Evolutionary conservation across 78 protist species (phyloP).

Genomic region (Dictyostelium capitatum): DNA sequence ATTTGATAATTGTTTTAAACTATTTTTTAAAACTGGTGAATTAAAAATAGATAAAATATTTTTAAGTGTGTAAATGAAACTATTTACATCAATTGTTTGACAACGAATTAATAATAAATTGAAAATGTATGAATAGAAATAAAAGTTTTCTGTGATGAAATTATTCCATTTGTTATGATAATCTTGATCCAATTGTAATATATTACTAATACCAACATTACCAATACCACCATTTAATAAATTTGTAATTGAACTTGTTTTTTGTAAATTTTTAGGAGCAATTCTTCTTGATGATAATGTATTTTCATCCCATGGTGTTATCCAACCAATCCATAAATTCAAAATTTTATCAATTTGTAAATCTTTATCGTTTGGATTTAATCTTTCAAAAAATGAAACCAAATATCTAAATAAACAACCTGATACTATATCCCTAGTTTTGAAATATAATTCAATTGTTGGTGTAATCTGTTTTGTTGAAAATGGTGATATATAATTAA

Average conservation of each 20-base stretch:
- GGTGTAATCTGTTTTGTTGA: not conserved
- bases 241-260: not conserved
- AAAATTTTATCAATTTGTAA: constrained; percentile 34
- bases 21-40: constrained; percentile 5
- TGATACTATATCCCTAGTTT: constrained; percentile 8
- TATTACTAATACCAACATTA: too few species aligned
- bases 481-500: constrained; percentile 9
- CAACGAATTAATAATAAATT: not conserved
- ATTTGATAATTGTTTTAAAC: not conserved
- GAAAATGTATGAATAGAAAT: constrained; percentile 44
- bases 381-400: constrained; percentile 41
- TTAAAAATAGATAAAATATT: not conserved
- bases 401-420: constrained; percentile 10
- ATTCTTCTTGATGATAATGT: not conserved
- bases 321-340: constrained; percentile 19
- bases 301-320: constrained; percentile 55
- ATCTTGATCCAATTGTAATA: not conserved
- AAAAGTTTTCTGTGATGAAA: constrained; percentile 36
- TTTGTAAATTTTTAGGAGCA: not conserved
- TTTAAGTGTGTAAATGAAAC: not conserved
- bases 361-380: constrained; percentile 16
- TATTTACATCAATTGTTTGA: not conserved
- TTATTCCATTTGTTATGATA: constrained; percentile 21
- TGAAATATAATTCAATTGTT: not conserved
- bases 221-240: not conserved